Conservation (phyloP, 1,284 basidiomycete species). For the Ustilago xerochloae region DNA sequence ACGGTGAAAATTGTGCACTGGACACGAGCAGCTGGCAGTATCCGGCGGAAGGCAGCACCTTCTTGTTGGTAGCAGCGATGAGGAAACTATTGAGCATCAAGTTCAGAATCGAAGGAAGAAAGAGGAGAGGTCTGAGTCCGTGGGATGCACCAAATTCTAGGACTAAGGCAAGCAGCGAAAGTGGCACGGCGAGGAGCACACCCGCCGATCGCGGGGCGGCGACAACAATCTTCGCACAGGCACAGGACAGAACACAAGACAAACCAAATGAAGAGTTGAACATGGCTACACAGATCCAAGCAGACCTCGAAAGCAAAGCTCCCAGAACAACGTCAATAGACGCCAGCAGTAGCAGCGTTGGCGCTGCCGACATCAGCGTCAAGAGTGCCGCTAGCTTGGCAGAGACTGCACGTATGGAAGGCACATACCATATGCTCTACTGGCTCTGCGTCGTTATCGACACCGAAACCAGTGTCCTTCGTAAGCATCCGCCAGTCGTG, state of each 20-base stretch:
- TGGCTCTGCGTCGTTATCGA: conserved; percentile 30
- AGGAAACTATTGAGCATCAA: conserved; percentile 27
- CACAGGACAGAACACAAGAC: background rate
- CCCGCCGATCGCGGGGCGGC: too few species aligned
- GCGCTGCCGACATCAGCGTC: background rate
- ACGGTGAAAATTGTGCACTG: conserved; percentile 23
- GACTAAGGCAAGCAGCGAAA: background rate
- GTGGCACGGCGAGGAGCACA: too few species aligned
- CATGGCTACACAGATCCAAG: conserved; percentile 16
- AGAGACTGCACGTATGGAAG: conserved; percentile 18
- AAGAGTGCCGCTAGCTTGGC: background rate
- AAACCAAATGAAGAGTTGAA: background rate
- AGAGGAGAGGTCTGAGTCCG: conserved; percentile 11
- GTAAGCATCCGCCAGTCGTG: conserved; percentile 21
- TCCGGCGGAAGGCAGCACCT: conserved; percentile 30
- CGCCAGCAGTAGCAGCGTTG: background rate
- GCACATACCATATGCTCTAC: conserved; percentile 34
- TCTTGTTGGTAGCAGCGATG: conserved; percentile 31
- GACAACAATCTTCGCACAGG: too few species aligned
- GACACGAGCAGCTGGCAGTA: conserved; percentile 36
- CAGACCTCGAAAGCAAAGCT: conserved; percentile 14
- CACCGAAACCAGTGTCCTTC: conserved; percentile 23
- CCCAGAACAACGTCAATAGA: background rate
- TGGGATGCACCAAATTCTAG: conserved; percentile 10
- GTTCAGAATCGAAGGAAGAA: conserved; percentile 24